These are phyloP conservation scores for Aquilaria yunnanensis DNA, from an alignment of 345 rosid genomes.

Conservation along the genomic window DNA sequence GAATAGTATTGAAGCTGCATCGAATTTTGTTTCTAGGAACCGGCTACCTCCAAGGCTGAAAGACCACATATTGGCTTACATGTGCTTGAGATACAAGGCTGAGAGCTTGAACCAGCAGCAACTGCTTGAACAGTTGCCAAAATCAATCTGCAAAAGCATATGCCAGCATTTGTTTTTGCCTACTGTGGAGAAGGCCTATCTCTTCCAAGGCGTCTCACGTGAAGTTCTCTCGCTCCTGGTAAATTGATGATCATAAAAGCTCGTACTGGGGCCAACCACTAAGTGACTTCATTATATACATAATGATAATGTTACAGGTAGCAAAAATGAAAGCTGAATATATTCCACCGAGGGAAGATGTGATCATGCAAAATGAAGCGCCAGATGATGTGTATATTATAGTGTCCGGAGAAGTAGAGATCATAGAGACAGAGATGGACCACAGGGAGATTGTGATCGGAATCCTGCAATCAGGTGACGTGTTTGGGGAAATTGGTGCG, in stretches of 20 bases:
- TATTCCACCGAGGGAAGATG: conserved; percentile 90
- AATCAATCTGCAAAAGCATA: conserved; percentile 79
- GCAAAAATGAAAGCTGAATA: conserved; percentile 89
- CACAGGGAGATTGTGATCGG: conserved; percentile 45
- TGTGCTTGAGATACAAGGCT: conserved; percentile 89
- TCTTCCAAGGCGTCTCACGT: conserved; percentile 58
- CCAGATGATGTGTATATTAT: conserved; percentile 85
- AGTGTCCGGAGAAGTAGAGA: conserved; percentile 79
- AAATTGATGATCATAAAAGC: not conserved
- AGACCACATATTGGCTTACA: conserved; percentile 82
- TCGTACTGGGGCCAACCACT: too few relatives aligned
- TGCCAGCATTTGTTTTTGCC: conserved; percentile 81
- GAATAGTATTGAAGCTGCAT: conserved; percentile 79
- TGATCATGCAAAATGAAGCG: conserved; percentile 70
- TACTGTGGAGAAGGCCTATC: conserved; percentile 63
- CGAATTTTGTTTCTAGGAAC: conserved; percentile 71
- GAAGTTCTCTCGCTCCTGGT: conserved; percentile 67
- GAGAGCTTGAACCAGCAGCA: conserved; percentile 88
- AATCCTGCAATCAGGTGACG: conserved; percentile 50
- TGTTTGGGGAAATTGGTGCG: conserved; percentile 89
- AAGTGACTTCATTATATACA: too few relatives aligned
- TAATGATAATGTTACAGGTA: conserved; percentile 29
- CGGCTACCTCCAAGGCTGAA: conserved; percentile 64
- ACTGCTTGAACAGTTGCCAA: conserved; percentile 82
- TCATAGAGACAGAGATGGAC: conserved; percentile 51